These are phyloP conservation scores for Solanum hybrid DNA, from an alignment of 305 asterid species.

Conservation along the genomic window DNA sequence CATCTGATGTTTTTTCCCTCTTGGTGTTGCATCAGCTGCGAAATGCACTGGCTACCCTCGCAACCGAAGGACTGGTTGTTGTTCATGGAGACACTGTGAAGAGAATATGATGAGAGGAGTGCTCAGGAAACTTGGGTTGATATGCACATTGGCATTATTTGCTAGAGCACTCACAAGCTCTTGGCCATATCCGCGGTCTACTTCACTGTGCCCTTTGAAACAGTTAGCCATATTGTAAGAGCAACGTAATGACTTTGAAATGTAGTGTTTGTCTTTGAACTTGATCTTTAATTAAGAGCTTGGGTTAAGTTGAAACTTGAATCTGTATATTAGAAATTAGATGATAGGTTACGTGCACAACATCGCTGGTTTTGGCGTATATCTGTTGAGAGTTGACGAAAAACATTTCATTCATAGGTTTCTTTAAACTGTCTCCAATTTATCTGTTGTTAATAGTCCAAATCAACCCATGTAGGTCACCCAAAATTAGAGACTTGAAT, in stretches of 20 bases:
- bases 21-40: constrained; percentile 45
- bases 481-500: not conserved
- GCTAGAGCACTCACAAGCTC: not conserved
- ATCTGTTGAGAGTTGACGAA: not conserved
- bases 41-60: constrained; percentile 72
- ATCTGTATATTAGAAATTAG: not conserved
- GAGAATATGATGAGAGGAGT: constrained; percentile 39
- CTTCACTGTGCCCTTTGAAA: not conserved
- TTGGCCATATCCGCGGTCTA: not conserved
- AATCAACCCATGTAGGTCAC: not conserved
- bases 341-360: not conserved
- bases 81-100: constrained; percentile 79
- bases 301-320: not conserved
- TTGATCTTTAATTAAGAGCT: not conserved
- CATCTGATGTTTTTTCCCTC: not conserved
- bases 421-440: not conserved
- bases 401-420: not conserved
- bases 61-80: constrained; percentile 66
- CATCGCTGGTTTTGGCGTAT: not conserved
- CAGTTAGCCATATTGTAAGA: not conserved
- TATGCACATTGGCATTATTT: not conserved
- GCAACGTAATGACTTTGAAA: not conserved
- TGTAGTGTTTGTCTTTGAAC: not conserved
- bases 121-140: not conserved
- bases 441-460: not conserved